Evolutionary conservation across 176 grass and related monocot species (phyloP), one percentile per base, ranked within the genome.

Genomic region (Echinochloa phyllopogon): DNA sequence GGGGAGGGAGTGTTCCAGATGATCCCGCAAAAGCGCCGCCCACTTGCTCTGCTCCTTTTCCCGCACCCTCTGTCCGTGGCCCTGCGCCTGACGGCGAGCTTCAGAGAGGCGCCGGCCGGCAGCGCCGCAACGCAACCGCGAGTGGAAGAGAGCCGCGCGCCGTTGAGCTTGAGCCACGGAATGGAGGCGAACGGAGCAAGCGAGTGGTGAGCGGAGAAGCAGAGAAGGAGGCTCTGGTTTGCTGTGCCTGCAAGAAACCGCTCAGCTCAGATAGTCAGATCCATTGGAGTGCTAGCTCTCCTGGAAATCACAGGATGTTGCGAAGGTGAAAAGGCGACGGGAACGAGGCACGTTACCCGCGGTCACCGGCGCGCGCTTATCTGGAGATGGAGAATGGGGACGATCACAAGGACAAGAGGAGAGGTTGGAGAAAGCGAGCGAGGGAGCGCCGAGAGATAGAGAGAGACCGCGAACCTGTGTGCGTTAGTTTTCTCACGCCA

Each of bases 1-100:
- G n/a, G 29, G 10, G 13, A 8, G 36, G 9, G 87, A 85, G 83
- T 62, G 77, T 82, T 89, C 71, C 42, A 68, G 87, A 76, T 70
- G 74, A 79, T 38, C 62, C 37, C 39, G 82, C 50, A 49, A 85
- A 76, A 80, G 81, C 59, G 58, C 59, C 84, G 20, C 62, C 56
- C 60, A 82, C 78, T 82, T 60, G 47, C 25, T 24, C 38, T 16
- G 2, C 11, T 23, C 36, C 24, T n/a, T 8, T 33, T 4, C 3
- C 15, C 18, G 10, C 36, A 36, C 2, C 55, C 25, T 37, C 29
- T 50, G 44, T 69, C 16, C 27, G 8, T 6, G n/a, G 68, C 68
- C 24, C 23, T 4, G 74, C 38, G 73, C 17, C 61, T 58, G 41
- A 39, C 77, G 85, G 85, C 72, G 78, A 87, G 61, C 14, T 33